phyloP scores from a whole-genome alignment of 2,329 filamentous ascomycete genomes.

The Colletotrichum australisinense region DNA sequence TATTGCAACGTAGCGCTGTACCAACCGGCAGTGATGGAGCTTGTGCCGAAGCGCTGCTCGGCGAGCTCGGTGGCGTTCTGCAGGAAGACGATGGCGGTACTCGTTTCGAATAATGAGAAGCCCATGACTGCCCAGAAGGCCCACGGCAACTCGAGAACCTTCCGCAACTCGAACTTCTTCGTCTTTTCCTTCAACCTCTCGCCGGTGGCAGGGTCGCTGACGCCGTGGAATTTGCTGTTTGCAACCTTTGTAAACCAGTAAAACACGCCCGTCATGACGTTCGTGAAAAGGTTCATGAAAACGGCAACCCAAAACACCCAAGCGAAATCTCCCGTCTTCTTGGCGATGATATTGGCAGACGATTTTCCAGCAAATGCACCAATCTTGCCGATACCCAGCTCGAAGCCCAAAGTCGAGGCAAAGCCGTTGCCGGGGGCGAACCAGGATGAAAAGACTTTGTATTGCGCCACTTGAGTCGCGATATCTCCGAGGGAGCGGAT shows the following conservation, averaged over 20 bases:
- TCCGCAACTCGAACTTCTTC: conserved; percentile 65
- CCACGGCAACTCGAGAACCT: conserved; percentile 69
- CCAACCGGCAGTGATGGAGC: conserved; percentile 67
- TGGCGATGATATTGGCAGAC: conserved; percentile 69
- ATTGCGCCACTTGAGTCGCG: conserved; percentile 72
- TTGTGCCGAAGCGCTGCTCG: conserved; percentile 66
- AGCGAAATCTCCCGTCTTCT: conserved; percentile 67
- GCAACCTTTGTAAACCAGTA: conserved; percentile 66
- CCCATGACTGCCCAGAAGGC: conserved; percentile 66
- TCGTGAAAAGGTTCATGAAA: conserved; percentile 74
- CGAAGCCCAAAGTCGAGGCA: conserved; percentile 69
- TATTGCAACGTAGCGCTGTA: conserved; percentile 69
- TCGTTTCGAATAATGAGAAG: conserved; percentile 70
- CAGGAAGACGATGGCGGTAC: conserved; percentile 63
- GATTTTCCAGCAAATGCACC: conserved; percentile 70
- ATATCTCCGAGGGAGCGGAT: conserved; percentile 70
- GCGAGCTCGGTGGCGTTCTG: conserved; percentile 73
- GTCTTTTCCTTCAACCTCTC: conserved; percentile 69
- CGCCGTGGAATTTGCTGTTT: conserved; percentile 57
- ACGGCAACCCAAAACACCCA: conserved; percentile 73
- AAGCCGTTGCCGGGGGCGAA: conserved; percentile 72
- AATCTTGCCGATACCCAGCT: conserved; percentile 70
- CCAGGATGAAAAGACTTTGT: conserved; percentile 74
- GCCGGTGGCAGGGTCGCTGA: conserved; percentile 65
- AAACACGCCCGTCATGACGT: conserved; percentile 63